These are phyloP conservation scores for Chiua virens DNA, from an alignment of 768 basidiomycete species.

Conservation along the genomic window DNA sequence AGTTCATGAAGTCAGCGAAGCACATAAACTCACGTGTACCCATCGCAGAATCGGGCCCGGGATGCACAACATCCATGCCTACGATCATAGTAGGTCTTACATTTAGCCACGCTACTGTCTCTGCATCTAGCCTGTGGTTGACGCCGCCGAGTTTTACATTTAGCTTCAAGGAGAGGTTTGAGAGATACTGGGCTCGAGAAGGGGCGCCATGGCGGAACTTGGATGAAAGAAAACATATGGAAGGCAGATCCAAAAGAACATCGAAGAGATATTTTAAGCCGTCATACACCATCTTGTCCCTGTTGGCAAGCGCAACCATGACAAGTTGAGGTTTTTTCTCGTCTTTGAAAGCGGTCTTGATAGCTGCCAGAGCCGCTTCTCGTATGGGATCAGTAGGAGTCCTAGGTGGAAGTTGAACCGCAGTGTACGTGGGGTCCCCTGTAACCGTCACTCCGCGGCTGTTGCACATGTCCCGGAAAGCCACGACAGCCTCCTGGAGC, in stretches of 20 bases:
- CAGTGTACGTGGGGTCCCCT: conserved; percentile 36
- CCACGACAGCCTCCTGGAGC: conserved; percentile 41
- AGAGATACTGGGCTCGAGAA: conserved; percentile 37
- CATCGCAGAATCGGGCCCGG: conserved; percentile 58
- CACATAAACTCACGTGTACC: conserved; percentile 33
- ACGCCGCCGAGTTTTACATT: conserved; percentile 51
- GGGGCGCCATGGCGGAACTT: conserved; percentile 72
- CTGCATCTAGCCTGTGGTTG: conserved; percentile 39
- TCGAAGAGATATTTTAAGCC: conserved; percentile 47
- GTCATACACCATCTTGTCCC: conserved; percentile 42
- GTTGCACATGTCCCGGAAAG: conserved; percentile 58
- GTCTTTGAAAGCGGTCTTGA: conserved; percentile 37
- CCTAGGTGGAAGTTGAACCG: conserved; percentile 47
- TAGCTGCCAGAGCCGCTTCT: conserved; percentile 40
- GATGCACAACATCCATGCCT: conserved; percentile 67
- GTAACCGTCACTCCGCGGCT: conserved; percentile 57
- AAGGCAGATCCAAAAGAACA: conserved; percentile 43
- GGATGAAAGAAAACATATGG: conserved; percentile 63
- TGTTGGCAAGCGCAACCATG: conserved; percentile 41
- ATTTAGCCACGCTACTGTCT: conserved; percentile 35
- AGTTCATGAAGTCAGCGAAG: neutral
- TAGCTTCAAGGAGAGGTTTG: conserved; percentile 47
- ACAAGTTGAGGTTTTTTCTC: conserved; percentile 38
- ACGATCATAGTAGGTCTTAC: conserved; percentile 45
- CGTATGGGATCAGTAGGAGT: conserved; percentile 48